phyloP scores from a whole-genome alignment of 768 basidiomycete species.

The Amyloporia xantha region DNA sequence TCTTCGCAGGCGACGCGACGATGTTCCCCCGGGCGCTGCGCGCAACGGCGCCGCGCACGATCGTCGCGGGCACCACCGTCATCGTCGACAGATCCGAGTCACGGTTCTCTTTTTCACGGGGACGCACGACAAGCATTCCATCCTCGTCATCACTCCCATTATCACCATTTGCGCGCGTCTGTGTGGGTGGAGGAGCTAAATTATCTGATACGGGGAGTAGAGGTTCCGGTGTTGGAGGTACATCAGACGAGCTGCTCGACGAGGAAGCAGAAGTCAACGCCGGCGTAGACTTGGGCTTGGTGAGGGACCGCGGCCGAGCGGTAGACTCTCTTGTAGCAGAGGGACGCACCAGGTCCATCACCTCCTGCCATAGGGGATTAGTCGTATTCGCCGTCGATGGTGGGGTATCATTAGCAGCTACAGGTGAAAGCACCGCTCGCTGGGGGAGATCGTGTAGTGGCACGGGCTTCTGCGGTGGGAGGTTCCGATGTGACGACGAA shows the following conservation, averaged over 20 bases:
- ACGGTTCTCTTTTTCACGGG: conserved; percentile 21
- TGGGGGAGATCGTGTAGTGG: conserved; percentile 11
- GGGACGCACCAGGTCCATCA: conserved; percentile 14
- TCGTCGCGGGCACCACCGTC: conserved; percentile 27
- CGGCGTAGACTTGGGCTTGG: conserved; percentile 6
- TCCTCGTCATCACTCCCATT: conserved; percentile 1
- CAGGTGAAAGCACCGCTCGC: background rate
- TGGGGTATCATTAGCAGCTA: conserved; percentile 7
- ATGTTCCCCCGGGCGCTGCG: conserved; percentile 17
- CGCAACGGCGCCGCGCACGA: conserved; percentile 20
- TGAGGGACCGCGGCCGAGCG: background rate
- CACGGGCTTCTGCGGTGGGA: conserved; percentile 18
- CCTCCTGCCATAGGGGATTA: conserved; percentile 16
- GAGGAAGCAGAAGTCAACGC: background rate
- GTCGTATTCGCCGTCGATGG: conserved; percentile 12
- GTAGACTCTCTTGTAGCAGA: background rate
- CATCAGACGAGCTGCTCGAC: background rate
- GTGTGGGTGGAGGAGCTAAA: background rate
- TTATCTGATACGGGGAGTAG: background rate
- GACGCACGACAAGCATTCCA: background rate
- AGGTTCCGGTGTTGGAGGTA: background rate
- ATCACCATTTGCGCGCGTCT: background rate
- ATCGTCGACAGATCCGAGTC: conserved; percentile 24
- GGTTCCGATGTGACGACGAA: conserved; percentile 5
- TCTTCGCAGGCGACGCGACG: conserved; percentile 14